Base-by-base conservation (phyloP, 805 yeast genomes). In the Pichia cephalocereana region DNA sequence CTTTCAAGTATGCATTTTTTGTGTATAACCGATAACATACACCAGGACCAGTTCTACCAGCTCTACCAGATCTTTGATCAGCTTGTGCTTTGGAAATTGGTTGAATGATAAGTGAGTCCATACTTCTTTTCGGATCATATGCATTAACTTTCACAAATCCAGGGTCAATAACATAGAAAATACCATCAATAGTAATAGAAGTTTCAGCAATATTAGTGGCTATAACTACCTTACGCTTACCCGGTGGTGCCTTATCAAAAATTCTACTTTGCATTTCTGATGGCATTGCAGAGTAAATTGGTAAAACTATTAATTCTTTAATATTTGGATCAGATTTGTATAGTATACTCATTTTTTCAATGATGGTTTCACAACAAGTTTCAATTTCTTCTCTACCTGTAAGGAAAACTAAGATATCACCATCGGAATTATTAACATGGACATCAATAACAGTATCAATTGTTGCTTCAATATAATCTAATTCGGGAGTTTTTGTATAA, bases 201-300 rank as follows among this genome's bases (percentile, higher is more conserved):
- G 99, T 93, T 65, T 91, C 99, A 0, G 98, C 99, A 56, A 91
- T 93, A 58, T 91, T 91, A 1, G 99, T 93, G 0, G 99, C 98
- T 48, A 93, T 70, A 9, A 93, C 87, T 4, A 90, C 95, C 62
- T 93, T 93, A 46, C 99, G 69, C 37, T 87, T 76, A 2, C 87
- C 87, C 17, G 68, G 64, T 0, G 96, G 96, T 0, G 97, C 83
- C 1, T 95, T 87, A 57, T 86, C 95, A 65, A 93, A 93, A 43
- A 93, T 90, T 53, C 78, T 75, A 28, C 89, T 76, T 65, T 93
- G 99, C 70, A 86, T 77, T 56, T 90, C 96, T 1, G 95, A 77
- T 0, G 98, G 97, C 54, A 91, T 70, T 1, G 95, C 85, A 8
- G 98, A 86, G 64, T 90, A 93, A 8, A 93, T 88, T 0, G 97